A percentile compares a stretch with the other conserved stretches of the same genome.
These are phyloP conservation scores for Auricularia heimuer DNA, from an alignment of 768 basidiomycete genomes.

Conservation along the genomic window DNA sequence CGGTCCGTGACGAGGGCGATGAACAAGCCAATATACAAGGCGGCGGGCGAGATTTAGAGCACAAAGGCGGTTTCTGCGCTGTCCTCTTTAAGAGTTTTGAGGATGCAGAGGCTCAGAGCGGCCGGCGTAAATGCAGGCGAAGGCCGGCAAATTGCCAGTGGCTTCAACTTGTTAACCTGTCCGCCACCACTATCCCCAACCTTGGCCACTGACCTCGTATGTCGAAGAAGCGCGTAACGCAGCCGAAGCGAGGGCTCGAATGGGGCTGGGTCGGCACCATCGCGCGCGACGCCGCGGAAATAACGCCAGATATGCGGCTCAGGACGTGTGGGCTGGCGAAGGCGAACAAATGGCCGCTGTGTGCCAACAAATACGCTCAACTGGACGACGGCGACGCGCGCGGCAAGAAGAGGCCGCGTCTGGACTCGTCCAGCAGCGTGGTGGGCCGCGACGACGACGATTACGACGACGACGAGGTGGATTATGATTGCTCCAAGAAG, in stretches of 20 bases:
- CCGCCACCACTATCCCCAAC: background rate
- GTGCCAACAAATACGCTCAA: constrained; percentile 44
- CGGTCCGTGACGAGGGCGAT: too few relatives aligned
- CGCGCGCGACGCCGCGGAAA: constrained; percentile 43
- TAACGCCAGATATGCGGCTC: constrained; percentile 56
- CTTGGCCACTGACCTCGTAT: background rate
- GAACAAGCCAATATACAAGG: too few relatives aligned
- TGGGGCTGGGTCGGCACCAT: constrained; percentile 80
- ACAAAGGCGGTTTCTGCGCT: too few relatives aligned
- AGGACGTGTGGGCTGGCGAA: constrained; percentile 58
- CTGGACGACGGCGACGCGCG: constrained; percentile 2
- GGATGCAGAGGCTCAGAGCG: background rate
- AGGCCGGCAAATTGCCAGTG: background rate
- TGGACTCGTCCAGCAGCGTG: constrained; percentile 25
- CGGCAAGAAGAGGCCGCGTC: constrained; percentile 21
- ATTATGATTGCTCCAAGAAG: constrained; percentile 47
- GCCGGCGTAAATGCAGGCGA: background rate
- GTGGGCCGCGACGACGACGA: constrained; percentile 32
- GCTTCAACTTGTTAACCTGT: background rate
- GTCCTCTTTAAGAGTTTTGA: background rate
- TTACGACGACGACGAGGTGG: constrained; percentile 64
- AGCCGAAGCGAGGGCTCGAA: constrained; percentile 10
- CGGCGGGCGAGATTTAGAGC: too few relatives aligned
- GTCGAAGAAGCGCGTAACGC: background rate
- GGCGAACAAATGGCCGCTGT: constrained; percentile 41